phyloP scores from a whole-genome alignment of 2,329 filamentous ascomycete genomes.

The Fusarium pseudoanthophilum region DNA sequence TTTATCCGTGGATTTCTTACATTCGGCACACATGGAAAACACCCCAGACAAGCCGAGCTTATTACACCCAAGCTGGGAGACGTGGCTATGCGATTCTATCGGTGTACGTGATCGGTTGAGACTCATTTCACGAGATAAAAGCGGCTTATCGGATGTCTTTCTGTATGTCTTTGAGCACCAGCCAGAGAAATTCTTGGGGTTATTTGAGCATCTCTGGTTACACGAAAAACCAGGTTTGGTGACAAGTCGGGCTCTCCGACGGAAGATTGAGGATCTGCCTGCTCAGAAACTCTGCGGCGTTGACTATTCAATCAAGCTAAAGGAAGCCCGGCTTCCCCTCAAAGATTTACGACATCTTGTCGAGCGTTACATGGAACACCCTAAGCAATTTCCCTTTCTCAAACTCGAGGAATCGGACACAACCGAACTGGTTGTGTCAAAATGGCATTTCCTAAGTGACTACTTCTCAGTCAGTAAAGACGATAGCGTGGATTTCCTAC shows the following conservation, averaged over 20 bases:
- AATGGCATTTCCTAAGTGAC: background rate
- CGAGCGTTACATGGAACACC: background rate
- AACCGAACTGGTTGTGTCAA: background rate
- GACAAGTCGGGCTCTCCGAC: background rate
- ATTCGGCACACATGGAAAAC: accelerated
- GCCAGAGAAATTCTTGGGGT: constrained; percentile 11
- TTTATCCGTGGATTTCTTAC: background rate
- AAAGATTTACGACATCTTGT: background rate
- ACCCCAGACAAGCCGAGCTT: background rate
- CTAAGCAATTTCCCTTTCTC: constrained; percentile 28
- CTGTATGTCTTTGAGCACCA: constrained; percentile 2
- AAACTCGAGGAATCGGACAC: background rate
- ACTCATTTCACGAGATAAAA: background rate
- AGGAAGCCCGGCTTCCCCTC: constrained; percentile 17
- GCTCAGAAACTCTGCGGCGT: constrained; percentile 10
- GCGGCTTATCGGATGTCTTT: background rate
- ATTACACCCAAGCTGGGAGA: background rate
- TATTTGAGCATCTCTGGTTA: constrained; percentile 23
- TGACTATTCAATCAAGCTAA: background rate
- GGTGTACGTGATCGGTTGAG: background rate
- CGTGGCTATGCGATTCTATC: background rate
- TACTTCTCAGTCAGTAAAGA: constrained; percentile 1
- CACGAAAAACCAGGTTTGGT: background rate
- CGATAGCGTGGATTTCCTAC: constrained; percentile 16
- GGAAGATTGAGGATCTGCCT: background rate